phyloP scores from a whole-genome alignment of 352 stramenopile genomes.

The Phytopythium boreale region DNA sequence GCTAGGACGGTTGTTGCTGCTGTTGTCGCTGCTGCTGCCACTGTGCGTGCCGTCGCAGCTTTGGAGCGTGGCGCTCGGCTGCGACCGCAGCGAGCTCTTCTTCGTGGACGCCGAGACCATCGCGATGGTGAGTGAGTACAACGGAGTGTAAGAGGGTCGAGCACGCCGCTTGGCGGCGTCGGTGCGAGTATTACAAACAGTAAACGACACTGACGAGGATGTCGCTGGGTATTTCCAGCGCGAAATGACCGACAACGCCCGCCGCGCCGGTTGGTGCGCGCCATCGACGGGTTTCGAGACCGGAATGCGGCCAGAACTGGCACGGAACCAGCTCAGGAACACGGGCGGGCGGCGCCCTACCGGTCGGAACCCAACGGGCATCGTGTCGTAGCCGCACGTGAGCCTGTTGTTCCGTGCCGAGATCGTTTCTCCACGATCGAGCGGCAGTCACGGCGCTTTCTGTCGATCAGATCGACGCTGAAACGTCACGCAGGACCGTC shows the following conservation, averaged over 20 bases:
- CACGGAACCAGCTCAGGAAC: background rate
- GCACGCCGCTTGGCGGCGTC: background rate
- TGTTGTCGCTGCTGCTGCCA: slow-evolving; percentile 8
- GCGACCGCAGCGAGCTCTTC: slow-evolving; percentile 3
- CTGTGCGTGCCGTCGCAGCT: background rate
- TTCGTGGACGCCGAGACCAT: background rate
- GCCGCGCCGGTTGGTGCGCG: background rate
- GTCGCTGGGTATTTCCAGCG: background rate
- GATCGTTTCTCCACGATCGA: background rate
- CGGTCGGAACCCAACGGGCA: background rate
- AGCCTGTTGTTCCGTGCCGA: background rate
- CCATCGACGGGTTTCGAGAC: background rate
- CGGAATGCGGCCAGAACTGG: background rate
- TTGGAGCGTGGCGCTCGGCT: background rate
- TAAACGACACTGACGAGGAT: background rate
- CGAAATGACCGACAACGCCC: background rate
- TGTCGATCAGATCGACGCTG: background rate
- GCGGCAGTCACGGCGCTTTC: background rate
- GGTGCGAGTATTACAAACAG: background rate
- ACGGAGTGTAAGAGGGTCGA: background rate
- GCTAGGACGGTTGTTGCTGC: background rate
- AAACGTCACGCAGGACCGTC: background rate
- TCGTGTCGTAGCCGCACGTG: background rate
- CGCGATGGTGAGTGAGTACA: background rate
- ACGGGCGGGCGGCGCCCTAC: background rate